These are phyloP conservation scores for Brettanomyces naardenensis DNA, from an alignment of 805 yeast species.

Conservation along the genomic window DNA sequence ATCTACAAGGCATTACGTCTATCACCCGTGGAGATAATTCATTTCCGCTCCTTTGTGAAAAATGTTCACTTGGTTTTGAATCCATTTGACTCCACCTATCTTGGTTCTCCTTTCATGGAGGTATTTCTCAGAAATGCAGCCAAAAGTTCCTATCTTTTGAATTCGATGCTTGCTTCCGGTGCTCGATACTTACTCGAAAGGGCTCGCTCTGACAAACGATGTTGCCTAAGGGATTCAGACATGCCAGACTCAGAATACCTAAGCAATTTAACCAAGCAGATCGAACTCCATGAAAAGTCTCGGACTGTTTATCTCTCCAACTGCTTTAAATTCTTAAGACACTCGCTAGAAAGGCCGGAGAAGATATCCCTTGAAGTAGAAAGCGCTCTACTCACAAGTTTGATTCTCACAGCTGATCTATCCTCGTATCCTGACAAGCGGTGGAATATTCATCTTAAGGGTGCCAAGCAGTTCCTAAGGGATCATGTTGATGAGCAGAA, in stretches of 20 bases:
- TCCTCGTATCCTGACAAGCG: constrained; percentile 44
- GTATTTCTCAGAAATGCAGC: constrained; percentile 19
- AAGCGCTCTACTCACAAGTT: constrained; percentile 56
- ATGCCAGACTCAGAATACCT: background rate
- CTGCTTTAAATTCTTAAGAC: constrained; percentile 52
- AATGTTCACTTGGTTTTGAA: constrained; percentile 22
- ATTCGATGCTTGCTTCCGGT: constrained; percentile 66
- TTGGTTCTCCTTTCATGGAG: constrained; percentile 21
- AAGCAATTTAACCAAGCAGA: constrained; percentile 11
- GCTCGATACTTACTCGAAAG: constrained; percentile 38
- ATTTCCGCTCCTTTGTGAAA: constrained; percentile 22
- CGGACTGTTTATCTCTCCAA: constrained; percentile 53
- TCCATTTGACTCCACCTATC: constrained; percentile 21
- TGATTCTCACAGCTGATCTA: constrained; percentile 52
- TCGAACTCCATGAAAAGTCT: constrained; percentile 43
- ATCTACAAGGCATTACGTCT: constrained; percentile 16
- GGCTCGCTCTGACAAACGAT: constrained; percentile 15
- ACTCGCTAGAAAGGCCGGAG: constrained; percentile 30
- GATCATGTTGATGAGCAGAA: constrained; percentile 27
- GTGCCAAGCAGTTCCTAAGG: constrained; percentile 52
- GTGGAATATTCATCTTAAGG: constrained; percentile 57
- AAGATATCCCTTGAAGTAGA: constrained; percentile 43
- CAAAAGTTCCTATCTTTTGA: constrained; percentile 50
- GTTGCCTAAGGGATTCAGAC: background rate
- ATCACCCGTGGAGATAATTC: constrained; percentile 15